Evolutionary conservation across 306 rosid genomes (phyloP), one percentile per base, ranked within the genome.

Genomic region (Cucumis cinereus): DNA sequence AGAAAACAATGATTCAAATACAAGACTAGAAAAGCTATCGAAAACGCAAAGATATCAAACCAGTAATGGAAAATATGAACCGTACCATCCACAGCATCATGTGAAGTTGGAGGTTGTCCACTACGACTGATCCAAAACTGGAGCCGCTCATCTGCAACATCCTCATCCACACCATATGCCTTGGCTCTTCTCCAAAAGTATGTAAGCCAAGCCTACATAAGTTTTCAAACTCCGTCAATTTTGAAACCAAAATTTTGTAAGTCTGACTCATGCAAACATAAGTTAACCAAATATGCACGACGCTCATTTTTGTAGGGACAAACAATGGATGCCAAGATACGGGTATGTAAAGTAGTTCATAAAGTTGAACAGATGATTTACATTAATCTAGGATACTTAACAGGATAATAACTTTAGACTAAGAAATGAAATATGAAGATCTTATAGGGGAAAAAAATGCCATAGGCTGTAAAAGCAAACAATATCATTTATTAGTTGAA

Each of bases 151-250:
- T 89, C 99, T 36, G 92, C 97, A 79, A 95, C 84, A 84, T 87
- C 99, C 30, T 90, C 97, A 77, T 92, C 99, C 76, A 95, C 98
- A 33, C 88, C 88, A 81, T 95, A 89, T 82, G 81, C 83, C 81
- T 81, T 77, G 47, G 99, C 99, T 89, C 99, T 95, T 85, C 98
- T 87, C 99, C 99, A 95, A 75, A 92, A 88, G 88, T 95, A 95
- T 41, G 88, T 86, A 68, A 93, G 85, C 98, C 98, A 93, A 15
- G 98, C 88, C 97, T 93, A 82, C 62, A 50, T 15, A 77, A 16
- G 41, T 30, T 20, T 76, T 76, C 41, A 15, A 43, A 22, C 43
- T 77, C 49, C 14, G 6, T 26, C 56, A 49, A 35, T 22, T 20
- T 64, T 22, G 4, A 63, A 63, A 35, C 56, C 10, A 17, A 75